A percentile compares a stretch with the other conserved stretches of the same genome.
These are phyloP conservation scores for Pseudogymnoascus sp. DNA, from an alignment of 2,329 filamentous ascomycete species.

Conservation along the genomic window DNA sequence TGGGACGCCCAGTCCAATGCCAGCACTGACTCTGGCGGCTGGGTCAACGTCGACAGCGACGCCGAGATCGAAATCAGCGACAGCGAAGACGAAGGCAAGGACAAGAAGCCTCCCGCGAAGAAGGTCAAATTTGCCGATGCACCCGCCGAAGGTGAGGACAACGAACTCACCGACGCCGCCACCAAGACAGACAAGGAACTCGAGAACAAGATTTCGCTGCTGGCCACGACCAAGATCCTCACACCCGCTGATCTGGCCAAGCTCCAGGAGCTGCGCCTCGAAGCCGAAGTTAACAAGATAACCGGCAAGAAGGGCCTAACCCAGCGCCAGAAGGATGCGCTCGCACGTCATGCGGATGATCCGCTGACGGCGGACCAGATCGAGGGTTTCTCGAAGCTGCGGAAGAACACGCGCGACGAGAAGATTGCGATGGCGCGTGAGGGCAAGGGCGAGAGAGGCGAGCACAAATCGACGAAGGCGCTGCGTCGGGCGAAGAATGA, in stretches of 20 bases:
- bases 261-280: slow-evolving; percentile 75
- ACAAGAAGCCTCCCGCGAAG: slow-evolving; percentile 51
- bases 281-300: slow-evolving; percentile 62
- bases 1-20: slow-evolving; percentile 54
- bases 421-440: slow-evolving; percentile 75
- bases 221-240: slow-evolving; percentile 89
- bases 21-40: slow-evolving; percentile 70
- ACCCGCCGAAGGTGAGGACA: slow-evolving; percentile 34
- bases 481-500: slow-evolving; percentile 82
- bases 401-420: slow-evolving; percentile 85
- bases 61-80: slow-evolving; percentile 70
- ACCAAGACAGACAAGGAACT: slow-evolving; percentile 35
- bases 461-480: slow-evolving; percentile 81
- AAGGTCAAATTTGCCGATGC: slow-evolving; percentile 45
- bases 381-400: slow-evolving; percentile 72
- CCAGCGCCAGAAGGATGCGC: slow-evolving; percentile 31
- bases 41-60: slow-evolving; percentile 85
- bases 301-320: slow-evolving; percentile 41
- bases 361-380: slow-evolving; percentile 87
- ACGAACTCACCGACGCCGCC: slow-evolving; percentile 35
- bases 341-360: slow-evolving; percentile 70
- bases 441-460: slow-evolving; percentile 66
- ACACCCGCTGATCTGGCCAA: slow-evolving; percentile 96
- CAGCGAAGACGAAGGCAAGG: slow-evolving; percentile 56
- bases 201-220: slow-evolving; percentile 52